Base-by-base conservation (phyloP, 2,329 filamentous ascomycete species). In the Cytospora piceicola region DNA sequence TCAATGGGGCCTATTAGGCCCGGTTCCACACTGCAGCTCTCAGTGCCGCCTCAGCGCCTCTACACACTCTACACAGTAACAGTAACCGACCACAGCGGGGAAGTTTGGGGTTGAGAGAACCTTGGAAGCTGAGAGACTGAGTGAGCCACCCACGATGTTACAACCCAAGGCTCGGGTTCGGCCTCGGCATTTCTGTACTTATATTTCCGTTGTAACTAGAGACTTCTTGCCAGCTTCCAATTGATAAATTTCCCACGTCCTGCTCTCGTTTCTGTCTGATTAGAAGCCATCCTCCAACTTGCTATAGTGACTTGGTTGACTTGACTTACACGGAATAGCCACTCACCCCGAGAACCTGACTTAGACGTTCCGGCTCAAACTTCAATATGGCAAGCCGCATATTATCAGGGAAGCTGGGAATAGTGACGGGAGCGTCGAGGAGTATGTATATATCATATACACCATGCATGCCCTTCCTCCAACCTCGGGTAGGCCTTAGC, bases 381-480 rank as follows among this genome's bases (percentile, higher is more conserved):
- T 17, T 14, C 53, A 63, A 56, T 15, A 70, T 70, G 69, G 53
- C 68, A 7, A 56, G 65, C 53, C 58, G 67, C 22, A 5, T 66
- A 36, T 51, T 70, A 52, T 51, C 62, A 51, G 69, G 69, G 27
- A 70, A 70, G 57, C 29, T 70, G 56, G 69, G 66, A n/a, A 67
- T 70, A 61, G 69, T 70, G 22, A 70, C 69, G 9, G 69, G 69
- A 1, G 90, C 88, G 67, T 93, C 91, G 65, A 81, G 92, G 81
- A 91, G 91, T 92, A 81, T 68, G 72, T 22, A n/a, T 46, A 20
- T 20, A 20, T 20, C 3, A 42, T 42, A 20, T 20, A 8, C n/a
- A 20, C 27, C 4, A 24, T 61, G 49, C 8, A 9, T 14, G 4
- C 24, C 42, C 5, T 36, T 11, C 42, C 55, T 29, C 39, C 20